These are phyloP conservation scores for Kuraishia hungarica DNA, from an alignment of 805 yeast genomes.

Conservation along the genomic window DNA sequence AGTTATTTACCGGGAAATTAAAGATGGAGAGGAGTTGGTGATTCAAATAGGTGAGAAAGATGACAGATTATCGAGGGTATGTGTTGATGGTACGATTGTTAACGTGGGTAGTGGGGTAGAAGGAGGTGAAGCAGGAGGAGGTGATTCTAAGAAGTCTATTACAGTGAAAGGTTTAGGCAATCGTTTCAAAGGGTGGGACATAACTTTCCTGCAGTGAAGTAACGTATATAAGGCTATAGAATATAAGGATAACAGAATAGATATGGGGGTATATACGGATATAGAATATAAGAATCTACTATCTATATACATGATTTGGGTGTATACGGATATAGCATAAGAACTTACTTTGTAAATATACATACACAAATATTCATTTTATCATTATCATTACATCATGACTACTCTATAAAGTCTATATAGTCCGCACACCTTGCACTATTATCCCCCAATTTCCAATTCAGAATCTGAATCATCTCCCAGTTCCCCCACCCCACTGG, in stretches of 20 bases:
- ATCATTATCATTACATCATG: too few relatives aligned
- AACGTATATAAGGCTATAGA: too few relatives aligned
- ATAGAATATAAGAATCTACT: too few relatives aligned
- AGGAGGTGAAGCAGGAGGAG: too few relatives aligned
- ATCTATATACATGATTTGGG: too few relatives aligned
- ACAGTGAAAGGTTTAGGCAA: conserved; percentile 2
- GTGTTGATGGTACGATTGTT: conserved; percentile 59
- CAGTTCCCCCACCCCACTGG: neutral
- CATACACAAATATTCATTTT: too few relatives aligned
- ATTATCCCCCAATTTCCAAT: neutral
- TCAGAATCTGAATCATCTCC: conserved; percentile 1
- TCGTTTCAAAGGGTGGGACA: conserved; percentile 1
- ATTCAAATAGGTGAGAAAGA: conserved; percentile 21
- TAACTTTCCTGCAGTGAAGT: neutral
- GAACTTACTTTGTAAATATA: too few relatives aligned
- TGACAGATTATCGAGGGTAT: conserved; percentile 38
- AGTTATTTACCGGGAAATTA: conserved; percentile 36
- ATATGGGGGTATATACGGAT: too few relatives aligned
- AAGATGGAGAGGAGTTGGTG: conserved; percentile 7
- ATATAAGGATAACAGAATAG: too few relatives aligned
- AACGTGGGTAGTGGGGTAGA: conserved; percentile 4
- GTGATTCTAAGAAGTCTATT: conserved; percentile 4
- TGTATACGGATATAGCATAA: too few relatives aligned
- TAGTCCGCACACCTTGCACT: too few relatives aligned
- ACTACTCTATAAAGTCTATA: too few relatives aligned